Base-by-base conservation (phyloP, 768 basidiomycete species). In the Boletus edulis region DNA sequence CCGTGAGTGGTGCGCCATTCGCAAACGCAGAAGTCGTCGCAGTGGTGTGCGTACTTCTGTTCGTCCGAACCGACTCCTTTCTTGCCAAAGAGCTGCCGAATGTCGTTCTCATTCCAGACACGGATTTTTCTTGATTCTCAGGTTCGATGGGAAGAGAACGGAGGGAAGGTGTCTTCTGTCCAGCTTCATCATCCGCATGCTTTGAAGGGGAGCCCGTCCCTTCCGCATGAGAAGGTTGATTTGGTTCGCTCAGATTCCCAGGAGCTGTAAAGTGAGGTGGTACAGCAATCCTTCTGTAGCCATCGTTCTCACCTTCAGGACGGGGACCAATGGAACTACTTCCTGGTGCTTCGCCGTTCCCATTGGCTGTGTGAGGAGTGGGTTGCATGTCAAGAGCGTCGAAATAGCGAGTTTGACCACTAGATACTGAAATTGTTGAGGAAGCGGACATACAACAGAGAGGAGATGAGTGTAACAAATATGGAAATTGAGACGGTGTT, bases 1-100 rank as follows among this genome's bases (percentile, higher is more conserved):
- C 81, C 0, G 76, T 76, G 5, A 78, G 78, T 2, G 80, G 81
- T 10, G 83, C 79, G 1, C 84, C 85, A 43, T 77, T 75, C 27
- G 76, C 76, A 63, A 86, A 84, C 5, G 81, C 69, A 18, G 64
- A 46, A 15, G 62, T 41, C 4, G 62, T 44, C 14, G 42, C 53
- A 17, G 46, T 39, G 5, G 59, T 61, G 20, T 49, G 64, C 20
- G 45, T 57, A 41, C 65, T 69, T 46, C 54, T 57, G 13, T 53
- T 45, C 13, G 63, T 69, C 35, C 68, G 62, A 37, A 61, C 49
- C 6, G 70, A 72, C 24, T 27, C 61, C 32, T 46, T 62, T 34
- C 61, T 68, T n/a, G 27, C 56, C 35, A 63, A 5, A 9, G 18
- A 13, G 4, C 42, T 31, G 32, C 38, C 47, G 3, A 37, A 50